Evolutionary conservation across 805 yeast genomes (phyloP).

Genomic region (Monosporozyma servazzii): DNA sequence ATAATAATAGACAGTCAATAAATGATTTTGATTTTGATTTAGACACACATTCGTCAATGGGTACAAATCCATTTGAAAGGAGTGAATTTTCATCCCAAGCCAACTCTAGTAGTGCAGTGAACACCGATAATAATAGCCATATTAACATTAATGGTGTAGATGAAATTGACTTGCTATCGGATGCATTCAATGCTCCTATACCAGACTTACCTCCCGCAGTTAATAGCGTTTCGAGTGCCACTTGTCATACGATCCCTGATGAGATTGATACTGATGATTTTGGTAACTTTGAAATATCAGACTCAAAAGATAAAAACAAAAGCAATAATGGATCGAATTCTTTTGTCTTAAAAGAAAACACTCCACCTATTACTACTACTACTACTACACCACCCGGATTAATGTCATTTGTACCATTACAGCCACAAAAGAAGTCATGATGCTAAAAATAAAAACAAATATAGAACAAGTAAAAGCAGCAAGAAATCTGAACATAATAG

Average conservation of each 20-base stretch:
- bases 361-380: background rate
- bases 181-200: background rate
- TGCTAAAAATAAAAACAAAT: background rate
- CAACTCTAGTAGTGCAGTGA: background rate
- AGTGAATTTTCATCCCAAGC: background rate
- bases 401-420: conserved; percentile 22
- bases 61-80: background rate
- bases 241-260: background rate
- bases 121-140: background rate
- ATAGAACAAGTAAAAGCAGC: background rate
- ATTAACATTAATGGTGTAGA: background rate
- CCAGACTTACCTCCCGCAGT: background rate
- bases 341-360: background rate
- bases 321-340: background rate
- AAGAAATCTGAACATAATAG: background rate
- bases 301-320: background rate
- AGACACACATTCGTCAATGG: background rate
- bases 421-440: conserved; percentile 18
- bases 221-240: background rate
- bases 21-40: background rate
- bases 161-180: background rate
- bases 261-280: conserved; percentile 16
- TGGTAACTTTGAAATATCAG: conserved; percentile 17
- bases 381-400: conserved; percentile 1
- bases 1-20: background rate